phyloP scores from a whole-genome alignment of 768 basidiomycete genomes.

The Mycena floridula region DNA sequence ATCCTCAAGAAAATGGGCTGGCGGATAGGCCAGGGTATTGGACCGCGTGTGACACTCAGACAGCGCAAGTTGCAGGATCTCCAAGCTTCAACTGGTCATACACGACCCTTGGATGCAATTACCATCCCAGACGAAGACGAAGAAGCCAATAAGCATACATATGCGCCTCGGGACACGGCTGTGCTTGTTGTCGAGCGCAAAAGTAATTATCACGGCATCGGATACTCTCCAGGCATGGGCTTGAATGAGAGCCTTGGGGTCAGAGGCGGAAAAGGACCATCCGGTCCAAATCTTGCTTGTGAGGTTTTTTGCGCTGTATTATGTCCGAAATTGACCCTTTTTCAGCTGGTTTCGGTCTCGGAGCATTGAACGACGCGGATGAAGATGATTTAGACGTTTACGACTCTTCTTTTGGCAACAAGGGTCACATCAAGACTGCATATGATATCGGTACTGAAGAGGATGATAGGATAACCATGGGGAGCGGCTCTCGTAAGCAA shows the following conservation, averaged over 20 bases:
- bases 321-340: background rate
- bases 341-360: slow-evolving; percentile 81
- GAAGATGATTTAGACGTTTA: slow-evolving; percentile 89
- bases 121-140: slow-evolving; percentile 56
- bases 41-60: slow-evolving; percentile 76
- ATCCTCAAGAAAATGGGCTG: slow-evolving; percentile 96
- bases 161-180: slow-evolving; percentile 76
- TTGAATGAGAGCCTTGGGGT: slow-evolving; percentile 54
- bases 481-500: slow-evolving; percentile 22
- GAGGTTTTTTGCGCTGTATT: slow-evolving; percentile 8
- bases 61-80: slow-evolving; percentile 70
- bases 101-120: slow-evolving; percentile 20
- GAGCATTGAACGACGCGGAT: slow-evolving; percentile 89
- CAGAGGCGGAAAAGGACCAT: slow-evolving; percentile 16
- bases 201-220: slow-evolving; percentile 76
- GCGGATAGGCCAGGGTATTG: slow-evolving; percentile 89
- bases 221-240: slow-evolving; percentile 62
- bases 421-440: slow-evolving; percentile 45
- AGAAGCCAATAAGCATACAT: slow-evolving; percentile 83
- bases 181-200: slow-evolving; percentile 59
- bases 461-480: slow-evolving; percentile 46
- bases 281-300: slow-evolving; percentile 58
- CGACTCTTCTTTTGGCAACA: slow-evolving; percentile 33
- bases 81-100: slow-evolving; percentile 31
- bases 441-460: slow-evolving; percentile 63